Evolutionary conservation across 1,139 yeast species (phyloP), one percentile per base, ranked within the genome.

Genomic region (Hyphopichia khmerensis): DNA sequence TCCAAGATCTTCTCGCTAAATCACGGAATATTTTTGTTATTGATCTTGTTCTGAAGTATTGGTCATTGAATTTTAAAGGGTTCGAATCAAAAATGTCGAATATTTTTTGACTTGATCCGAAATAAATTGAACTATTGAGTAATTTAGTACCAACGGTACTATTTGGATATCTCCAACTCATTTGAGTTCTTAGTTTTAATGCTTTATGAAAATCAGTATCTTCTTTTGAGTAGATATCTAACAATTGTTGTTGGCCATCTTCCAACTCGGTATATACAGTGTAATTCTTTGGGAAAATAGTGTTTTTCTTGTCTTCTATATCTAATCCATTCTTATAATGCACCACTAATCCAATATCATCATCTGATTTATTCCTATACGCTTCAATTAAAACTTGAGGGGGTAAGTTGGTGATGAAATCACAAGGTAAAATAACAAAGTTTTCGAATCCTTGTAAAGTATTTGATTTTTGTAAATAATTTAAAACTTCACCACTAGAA

Each of bases 1-100:
- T 79, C 99, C 99, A 93, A 3, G 96, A 84, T 52, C 96, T 79
- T 62, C 98, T 79, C 3, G 96, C 95, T 47, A 93, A 65, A 57
- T 90, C 96, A 55, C 98, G 80, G 27, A 89, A 78, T 27, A 91
- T 73, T 59, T 88, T 87, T 29, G 80, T 76, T 42, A 87, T 67
- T 7, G 90, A 74, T 51, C 84, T 67, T 44, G 59, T 56, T 24
- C 56, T 53, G 52, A 72, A 71, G 49, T 73, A 73, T 3, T 55
- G 39, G 40, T 72, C 77, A 43, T 61, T 65, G 47, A 61, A 70
- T 47, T 64, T 66, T 29, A 55, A 57, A 16, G 65, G 51, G 26
- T 66, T 60, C 3, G 55, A 57, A 13, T 63, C 67, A 33, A 72
- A 64, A 2, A 67, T 57, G 2, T 51, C 50, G 37, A 80, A 65